A percentile compares a stretch with the other conserved stretches of the same genome.
Evolutionary conservation across 2,329 filamentous ascomycete species (phyloP).

Genomic region (Saccharata proteae): DNA sequence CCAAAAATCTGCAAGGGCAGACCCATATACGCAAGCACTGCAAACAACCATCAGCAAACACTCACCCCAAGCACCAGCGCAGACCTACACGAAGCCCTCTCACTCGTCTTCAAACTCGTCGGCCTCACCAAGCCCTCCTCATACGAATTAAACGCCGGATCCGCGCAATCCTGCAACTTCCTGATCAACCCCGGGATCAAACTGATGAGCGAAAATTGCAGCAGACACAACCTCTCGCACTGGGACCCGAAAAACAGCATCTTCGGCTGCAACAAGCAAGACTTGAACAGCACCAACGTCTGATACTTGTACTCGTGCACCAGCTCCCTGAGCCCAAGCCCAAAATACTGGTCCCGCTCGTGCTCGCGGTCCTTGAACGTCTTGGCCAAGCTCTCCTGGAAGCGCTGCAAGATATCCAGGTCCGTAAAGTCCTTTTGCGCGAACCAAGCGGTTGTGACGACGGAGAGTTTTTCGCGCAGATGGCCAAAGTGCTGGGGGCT

Average conservation of each 20-base stretch:
- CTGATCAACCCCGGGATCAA: constrained; percentile 86
- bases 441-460: constrained; percentile 95
- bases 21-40: constrained; percentile 84
- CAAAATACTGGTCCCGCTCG: constrained; percentile 76
- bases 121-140: constrained; percentile 63
- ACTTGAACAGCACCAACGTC: constrained; percentile 88
- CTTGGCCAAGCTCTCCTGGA: constrained; percentile 71
- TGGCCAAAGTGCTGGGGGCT: constrained; percentile 83
- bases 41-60: constrained; percentile 13
- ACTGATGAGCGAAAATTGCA: constrained; percentile 93
- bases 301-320: constrained; percentile 93
- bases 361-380: constrained; percentile 51
- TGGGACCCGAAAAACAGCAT: constrained; percentile 98
- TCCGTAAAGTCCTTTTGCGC: constrained; percentile 89
- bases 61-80: constrained; percentile 13
- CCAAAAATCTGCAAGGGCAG: constrained; percentile 90
- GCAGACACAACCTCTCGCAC: constrained; percentile 93
- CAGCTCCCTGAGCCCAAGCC: constrained; percentile 74
- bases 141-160: constrained; percentile 80
- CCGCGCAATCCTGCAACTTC: constrained; percentile 86
- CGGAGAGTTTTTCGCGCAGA: constrained; percentile 74
- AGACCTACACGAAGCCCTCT: constrained; percentile 59
- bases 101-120: constrained; percentile 80
- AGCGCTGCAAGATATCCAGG: constrained; percentile 76
- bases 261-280: constrained; percentile 88